These are phyloP conservation scores for Megacollybia marginata DNA, from an alignment of 768 basidiomycete genomes.

Conservation along the genomic window DNA sequence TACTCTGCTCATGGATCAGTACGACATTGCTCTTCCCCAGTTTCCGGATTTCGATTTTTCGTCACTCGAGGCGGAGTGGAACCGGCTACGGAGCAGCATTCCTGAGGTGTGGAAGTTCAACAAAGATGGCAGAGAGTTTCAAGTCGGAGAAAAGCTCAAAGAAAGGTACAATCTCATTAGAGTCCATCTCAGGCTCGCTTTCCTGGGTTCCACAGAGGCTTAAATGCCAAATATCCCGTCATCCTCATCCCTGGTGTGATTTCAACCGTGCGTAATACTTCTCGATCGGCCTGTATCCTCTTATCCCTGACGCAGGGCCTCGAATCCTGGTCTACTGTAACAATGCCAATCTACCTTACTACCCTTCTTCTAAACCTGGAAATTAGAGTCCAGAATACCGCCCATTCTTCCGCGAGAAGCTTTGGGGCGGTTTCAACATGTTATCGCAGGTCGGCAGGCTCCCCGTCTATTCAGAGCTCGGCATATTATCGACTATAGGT, in stretches of 20 bases:
- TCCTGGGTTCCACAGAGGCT: constrained; percentile 26
- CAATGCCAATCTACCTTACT: too few species aligned
- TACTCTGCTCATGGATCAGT: constrained; percentile 58
- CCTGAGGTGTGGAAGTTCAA: constrained; percentile 81
- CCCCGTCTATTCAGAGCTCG: background rate
- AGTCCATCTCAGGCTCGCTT: too few species aligned
- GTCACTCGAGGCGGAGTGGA: constrained; percentile 67
- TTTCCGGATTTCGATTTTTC: constrained; percentile 62
- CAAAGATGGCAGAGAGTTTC: constrained; percentile 74
- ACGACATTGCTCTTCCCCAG: constrained; percentile 58
- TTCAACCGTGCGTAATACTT: constrained; percentile 54
- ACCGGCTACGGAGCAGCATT: constrained; percentile 54
- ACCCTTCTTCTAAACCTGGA: constrained; percentile 29
- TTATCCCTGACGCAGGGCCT: constrained; percentile 42
- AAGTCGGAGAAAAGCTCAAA: constrained; percentile 64
- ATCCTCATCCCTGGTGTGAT: constrained; percentile 87
- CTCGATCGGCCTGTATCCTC: background rate
- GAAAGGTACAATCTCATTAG: constrained; percentile 14
- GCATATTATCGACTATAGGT: constrained; percentile 16
- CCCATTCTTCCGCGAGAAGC: constrained; percentile 85
- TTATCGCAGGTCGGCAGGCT: constrained; percentile 48
- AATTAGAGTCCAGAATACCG: constrained; percentile 47
- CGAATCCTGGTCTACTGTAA: constrained; percentile 84
- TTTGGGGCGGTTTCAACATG: constrained; percentile 79
- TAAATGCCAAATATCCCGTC: constrained; percentile 69